Percentiles rank a stretch among this genome's conserved stretches.
Evolutionary conservation across 257 asterid species (phyloP).

Genomic region (Solanum dulcamara): DNA sequence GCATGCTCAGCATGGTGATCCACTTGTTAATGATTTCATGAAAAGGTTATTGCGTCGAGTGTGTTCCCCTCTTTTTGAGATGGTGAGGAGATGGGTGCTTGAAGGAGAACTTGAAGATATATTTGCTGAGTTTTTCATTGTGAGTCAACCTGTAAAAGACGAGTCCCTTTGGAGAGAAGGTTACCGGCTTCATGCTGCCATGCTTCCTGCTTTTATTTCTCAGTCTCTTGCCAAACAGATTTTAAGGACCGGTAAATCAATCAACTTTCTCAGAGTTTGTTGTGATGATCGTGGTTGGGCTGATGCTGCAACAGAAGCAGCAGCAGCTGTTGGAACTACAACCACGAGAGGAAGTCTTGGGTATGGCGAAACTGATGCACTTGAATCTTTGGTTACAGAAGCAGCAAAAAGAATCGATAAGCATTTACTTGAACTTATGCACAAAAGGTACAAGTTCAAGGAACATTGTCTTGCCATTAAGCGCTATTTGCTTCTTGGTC

Average conservation of each 20-base stretch:
- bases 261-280: slow-evolving; percentile 92
- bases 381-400: slow-evolving; percentile 78
- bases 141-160: slow-evolving; percentile 88
- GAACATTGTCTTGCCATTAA: slow-evolving; percentile 98
- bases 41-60: slow-evolving; percentile 79
- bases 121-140: slow-evolving; percentile 78
- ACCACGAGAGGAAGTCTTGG: slow-evolving; percentile 86
- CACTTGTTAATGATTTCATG: slow-evolving; percentile 88
- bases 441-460: slow-evolving; percentile 69
- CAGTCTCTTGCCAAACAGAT: slow-evolving; percentile 87
- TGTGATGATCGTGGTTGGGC: slow-evolving; percentile 99
- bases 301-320: slow-evolving; percentile 84
- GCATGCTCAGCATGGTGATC: slow-evolving; percentile 98
- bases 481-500: slow-evolving; percentile 93
- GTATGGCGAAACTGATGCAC: slow-evolving; percentile 96
- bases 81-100: slow-evolving; percentile 98
- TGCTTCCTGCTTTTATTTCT: slow-evolving; percentile 95
- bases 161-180: slow-evolving; percentile 99
- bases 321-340: slow-evolving; percentile 89
- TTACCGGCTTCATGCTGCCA: slow-evolving; percentile 66
- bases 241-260: slow-evolving; percentile 92
- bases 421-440: slow-evolving; percentile 82
- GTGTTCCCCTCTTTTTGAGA: slow-evolving; percentile 96
- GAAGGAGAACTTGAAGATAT: slow-evolving; percentile 99
- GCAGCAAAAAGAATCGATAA: slow-evolving; percentile 90